Conservation (phyloP, 306 rosid species). For the Calophaca sinica region DNA sequence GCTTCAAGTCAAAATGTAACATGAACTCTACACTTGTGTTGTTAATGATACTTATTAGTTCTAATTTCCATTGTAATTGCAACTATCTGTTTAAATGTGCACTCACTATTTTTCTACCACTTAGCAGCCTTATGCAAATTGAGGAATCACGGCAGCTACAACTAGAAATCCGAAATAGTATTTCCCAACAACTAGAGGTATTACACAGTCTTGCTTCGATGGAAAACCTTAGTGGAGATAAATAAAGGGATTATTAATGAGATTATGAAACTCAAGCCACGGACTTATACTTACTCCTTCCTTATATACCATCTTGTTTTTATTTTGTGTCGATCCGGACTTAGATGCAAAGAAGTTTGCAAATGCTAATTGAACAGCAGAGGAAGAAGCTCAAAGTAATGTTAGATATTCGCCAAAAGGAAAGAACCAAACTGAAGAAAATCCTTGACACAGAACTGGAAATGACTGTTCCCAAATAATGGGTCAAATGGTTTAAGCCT, state of each 20-base stretch:
- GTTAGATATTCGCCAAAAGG: slow-evolving; percentile 37
- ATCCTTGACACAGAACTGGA: not conserved
- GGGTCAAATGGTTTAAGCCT: slow-evolving; percentile 2
- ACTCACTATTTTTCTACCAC: not conserved
- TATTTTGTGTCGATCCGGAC: not conserved
- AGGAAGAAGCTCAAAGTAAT: slow-evolving; percentile 46
- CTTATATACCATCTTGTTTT: not conserved
- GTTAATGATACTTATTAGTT: not conserved
- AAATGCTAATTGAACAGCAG: slow-evolving; percentile 48
- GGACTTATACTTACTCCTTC: not conserved
- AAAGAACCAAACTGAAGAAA: slow-evolving; percentile 35
- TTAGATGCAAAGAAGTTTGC: slow-evolving; percentile 55
- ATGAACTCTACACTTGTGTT: not conserved
- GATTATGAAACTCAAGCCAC: not conserved
- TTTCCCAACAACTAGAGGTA: slow-evolving; percentile 58
- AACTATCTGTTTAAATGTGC: not conserved
- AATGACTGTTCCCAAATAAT: slow-evolving; percentile 30
- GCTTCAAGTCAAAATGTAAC: slow-evolving; percentile 56
- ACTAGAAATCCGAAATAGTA: slow-evolving; percentile 49
- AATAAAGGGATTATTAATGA: not conserved
- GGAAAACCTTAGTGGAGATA: not conserved
- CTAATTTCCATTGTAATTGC: not conserved
- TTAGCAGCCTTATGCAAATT: slow-evolving; percentile 52
- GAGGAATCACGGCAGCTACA: slow-evolving; percentile 54
- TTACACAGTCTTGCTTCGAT: not conserved